Evolutionary conservation across 306 rosid genomes (phyloP).

Genomic region (Mucuna pruriens): DNA sequence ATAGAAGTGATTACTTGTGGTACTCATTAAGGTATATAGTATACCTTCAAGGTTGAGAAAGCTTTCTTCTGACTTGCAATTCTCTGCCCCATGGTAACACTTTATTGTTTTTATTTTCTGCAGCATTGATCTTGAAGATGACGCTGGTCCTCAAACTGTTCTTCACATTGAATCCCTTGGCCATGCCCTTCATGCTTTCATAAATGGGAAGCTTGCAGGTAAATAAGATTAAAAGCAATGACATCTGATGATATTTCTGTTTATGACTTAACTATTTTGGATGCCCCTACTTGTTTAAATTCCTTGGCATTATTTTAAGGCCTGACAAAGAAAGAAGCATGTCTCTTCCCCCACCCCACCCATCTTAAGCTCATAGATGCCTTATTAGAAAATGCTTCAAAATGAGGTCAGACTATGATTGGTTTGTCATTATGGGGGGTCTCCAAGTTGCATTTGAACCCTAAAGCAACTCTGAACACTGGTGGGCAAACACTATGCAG

Average conservation of each 20-base stretch:
- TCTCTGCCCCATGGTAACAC: slow-evolving; percentile 28
- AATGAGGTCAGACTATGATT: background rate
- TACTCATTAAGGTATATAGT: slow-evolving; percentile 75
- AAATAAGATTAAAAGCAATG: background rate
- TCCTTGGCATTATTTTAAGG: background rate
- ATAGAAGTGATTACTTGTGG: slow-evolving; percentile 92
- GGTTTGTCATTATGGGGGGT: background rate
- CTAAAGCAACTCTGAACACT: background rate
- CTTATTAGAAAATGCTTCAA: background rate
- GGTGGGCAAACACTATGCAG: background rate
- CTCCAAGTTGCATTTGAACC: background rate
- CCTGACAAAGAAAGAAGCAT: background rate
- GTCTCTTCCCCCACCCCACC: background rate
- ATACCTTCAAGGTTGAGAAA: slow-evolving; percentile 10
- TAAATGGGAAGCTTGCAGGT: slow-evolving; percentile 85
- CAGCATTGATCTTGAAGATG: slow-evolving; percentile 63
- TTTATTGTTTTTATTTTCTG: slow-evolving; percentile 24
- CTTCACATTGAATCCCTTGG: slow-evolving; percentile 96
- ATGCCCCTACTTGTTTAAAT: background rate
- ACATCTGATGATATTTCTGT: background rate
- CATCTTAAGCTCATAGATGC: background rate
- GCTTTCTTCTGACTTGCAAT: slow-evolving; percentile 27
- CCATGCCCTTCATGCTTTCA: slow-evolving; percentile 78
- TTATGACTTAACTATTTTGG: background rate
- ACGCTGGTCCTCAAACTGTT: slow-evolving; percentile 57